Evolutionary conservation across 371 early-diverging fungal genomes (phyloP).

Genomic region (Sporodiniella umbellata): DNA sequence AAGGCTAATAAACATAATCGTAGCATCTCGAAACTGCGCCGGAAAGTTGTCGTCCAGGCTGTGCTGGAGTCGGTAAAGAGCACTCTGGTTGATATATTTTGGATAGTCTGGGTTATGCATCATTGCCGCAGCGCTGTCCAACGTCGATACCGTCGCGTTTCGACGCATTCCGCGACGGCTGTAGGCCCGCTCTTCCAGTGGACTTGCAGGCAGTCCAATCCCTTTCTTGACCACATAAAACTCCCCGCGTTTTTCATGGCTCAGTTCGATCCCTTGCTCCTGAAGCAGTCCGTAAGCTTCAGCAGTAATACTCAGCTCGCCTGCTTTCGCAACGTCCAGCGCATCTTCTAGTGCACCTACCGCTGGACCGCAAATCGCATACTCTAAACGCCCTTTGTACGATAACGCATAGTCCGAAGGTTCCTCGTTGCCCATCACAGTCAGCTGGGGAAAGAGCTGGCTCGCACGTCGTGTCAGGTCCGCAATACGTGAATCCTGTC

Average conservation of each 20-base stretch:
- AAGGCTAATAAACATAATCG: constrained; percentile 59
- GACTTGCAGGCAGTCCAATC: too few species aligned
- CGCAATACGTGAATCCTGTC: constrained; percentile 2
- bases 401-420: constrained; percentile 7
- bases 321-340: constrained; percentile 50
- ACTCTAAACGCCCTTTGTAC: constrained; percentile 48
- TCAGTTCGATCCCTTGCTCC: constrained; percentile 22
- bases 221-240: constrained; percentile 42
- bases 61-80: constrained; percentile 47
- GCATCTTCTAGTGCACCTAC: constrained; percentile 53
- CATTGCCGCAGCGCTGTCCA: too few species aligned
- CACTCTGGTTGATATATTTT: constrained; percentile 56
- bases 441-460: constrained; percentile 7
- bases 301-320: constrained; percentile 56
- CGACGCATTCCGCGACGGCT: too few species aligned
- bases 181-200: too few species aligned
- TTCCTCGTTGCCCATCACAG: constrained; percentile 1
- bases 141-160: too few species aligned
- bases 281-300: constrained; percentile 40
- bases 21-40: constrained; percentile 58
- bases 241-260: constrained; percentile 37
- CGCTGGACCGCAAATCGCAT: constrained; percentile 59
- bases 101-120: constrained; percentile 37
- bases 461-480: not conserved
- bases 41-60: constrained; percentile 48